Evolutionary conservation across 2,329 filamentous ascomycete genomes (phyloP).

Genomic region (Cladophialophora exuberans): DNA sequence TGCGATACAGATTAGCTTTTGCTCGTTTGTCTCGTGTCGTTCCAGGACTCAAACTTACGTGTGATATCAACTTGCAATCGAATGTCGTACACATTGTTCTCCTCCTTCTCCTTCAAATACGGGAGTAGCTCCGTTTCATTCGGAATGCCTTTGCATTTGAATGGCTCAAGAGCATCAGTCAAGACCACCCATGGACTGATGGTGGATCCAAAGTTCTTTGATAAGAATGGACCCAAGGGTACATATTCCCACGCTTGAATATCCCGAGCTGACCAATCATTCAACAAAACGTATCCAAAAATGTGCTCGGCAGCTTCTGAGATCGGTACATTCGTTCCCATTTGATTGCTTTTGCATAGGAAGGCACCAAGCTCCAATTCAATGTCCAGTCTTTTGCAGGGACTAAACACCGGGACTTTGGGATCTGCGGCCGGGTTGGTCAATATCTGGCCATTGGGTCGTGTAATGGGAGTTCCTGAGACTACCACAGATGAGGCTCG

Average conservation of each 20-base stretch:
- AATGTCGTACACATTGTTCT: conserved; percentile 69
- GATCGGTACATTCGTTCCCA: conserved; percentile 67
- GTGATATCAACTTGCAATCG: conserved; percentile 67
- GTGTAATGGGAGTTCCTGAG: conserved; percentile 64
- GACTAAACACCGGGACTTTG: conserved; percentile 65
- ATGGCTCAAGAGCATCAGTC: conserved; percentile 73
- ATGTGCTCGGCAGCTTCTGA: conserved; percentile 69
- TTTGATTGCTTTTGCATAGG: conserved; percentile 64
- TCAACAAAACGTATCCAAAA: conserved; percentile 81
- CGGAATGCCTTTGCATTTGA: conserved; percentile 58
- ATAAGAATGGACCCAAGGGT: conserved; percentile 78
- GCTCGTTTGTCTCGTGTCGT: background rate
- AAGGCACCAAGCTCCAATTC: conserved; percentile 82
- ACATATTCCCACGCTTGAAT: conserved; percentile 85
- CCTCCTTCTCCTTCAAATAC: conserved; percentile 65
- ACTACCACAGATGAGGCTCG: conserved; percentile 60
- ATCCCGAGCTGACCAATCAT: conserved; percentile 85
- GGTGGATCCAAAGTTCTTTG: conserved; percentile 80
- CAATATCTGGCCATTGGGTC: conserved; percentile 76
- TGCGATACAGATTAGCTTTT: too few relatives aligned
- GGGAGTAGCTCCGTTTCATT: conserved; percentile 61
- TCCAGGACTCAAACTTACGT: conserved; percentile 46
- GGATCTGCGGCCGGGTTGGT: conserved; percentile 63
- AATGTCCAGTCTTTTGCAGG: conserved; percentile 71
- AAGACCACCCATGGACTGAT: conserved; percentile 81